A percentile compares a stretch with the other conserved stretches of the same genome.
phyloP scores from a whole-genome alignment of 2,329 filamentous ascomycete species.

The Aspergillus ruber region DNA sequence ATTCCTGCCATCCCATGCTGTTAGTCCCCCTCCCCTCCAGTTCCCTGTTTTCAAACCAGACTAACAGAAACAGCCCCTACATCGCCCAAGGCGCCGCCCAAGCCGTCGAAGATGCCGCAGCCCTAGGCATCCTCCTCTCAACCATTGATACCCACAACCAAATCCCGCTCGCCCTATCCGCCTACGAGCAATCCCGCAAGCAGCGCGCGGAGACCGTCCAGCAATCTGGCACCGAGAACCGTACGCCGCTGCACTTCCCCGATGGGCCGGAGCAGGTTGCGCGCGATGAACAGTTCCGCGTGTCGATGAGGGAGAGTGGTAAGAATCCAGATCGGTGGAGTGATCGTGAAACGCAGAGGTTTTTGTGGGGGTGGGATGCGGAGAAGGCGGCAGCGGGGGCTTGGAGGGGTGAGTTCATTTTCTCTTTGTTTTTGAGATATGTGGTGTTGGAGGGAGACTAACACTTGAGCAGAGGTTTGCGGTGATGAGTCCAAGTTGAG shows the following conservation, averaged over 20 bases:
- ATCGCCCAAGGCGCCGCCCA: conserved; percentile 43
- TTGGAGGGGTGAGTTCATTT: conserved; percentile 24
- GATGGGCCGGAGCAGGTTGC: conserved; percentile 35
- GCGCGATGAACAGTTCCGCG: conserved; percentile 34
- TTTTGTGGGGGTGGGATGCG: conserved; percentile 33
- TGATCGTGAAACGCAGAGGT: conserved; percentile 56
- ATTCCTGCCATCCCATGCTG: conserved; percentile 43
- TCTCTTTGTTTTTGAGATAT: neutral
- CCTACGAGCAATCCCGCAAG: conserved; percentile 34
- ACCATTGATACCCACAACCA: conserved; percentile 24
- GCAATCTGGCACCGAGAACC: conserved; percentile 30
- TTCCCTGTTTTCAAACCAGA: neutral
- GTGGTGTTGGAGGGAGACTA: conserved; percentile 1
- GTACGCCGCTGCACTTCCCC: conserved; percentile 31
- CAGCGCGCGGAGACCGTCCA: conserved; percentile 34
- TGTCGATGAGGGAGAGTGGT: conserved; percentile 17
- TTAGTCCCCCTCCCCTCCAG: conserved; percentile 12
- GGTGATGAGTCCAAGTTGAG: conserved; percentile 6
- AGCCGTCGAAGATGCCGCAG: conserved; percentile 39
- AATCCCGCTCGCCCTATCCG: conserved; percentile 27
- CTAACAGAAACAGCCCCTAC: conserved; percentile 22
- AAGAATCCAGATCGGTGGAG: conserved; percentile 57
- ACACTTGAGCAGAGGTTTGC: conserved; percentile 1
- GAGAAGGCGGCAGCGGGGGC: conserved; percentile 25
- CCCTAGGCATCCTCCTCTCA: conserved; percentile 29